These are phyloP conservation scores for Penicillium canescens DNA, from an alignment of 495 filamentous ascomycete species.

Conservation along the genomic window DNA sequence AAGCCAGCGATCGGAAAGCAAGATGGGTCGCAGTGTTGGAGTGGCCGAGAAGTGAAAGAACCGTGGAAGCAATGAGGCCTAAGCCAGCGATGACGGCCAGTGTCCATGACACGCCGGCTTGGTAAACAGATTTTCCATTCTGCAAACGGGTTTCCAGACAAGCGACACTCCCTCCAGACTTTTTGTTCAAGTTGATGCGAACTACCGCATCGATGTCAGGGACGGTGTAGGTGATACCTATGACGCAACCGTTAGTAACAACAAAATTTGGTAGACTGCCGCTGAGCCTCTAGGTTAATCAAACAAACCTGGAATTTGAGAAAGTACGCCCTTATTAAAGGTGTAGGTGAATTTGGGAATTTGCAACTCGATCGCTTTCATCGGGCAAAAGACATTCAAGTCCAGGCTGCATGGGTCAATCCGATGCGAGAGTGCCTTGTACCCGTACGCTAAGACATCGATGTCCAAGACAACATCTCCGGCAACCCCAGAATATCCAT, in stretches of 20 bases:
- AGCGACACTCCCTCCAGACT: slow-evolving; percentile 62
- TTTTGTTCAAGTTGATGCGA: slow-evolving; percentile 70
- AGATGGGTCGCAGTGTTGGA: slow-evolving; percentile 95
- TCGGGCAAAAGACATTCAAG: slow-evolving; percentile 73
- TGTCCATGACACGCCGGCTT: slow-evolving; percentile 83
- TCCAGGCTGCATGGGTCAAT: slow-evolving; percentile 69
- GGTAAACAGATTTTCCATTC: slow-evolving; percentile 89
- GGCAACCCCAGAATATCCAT: slow-evolving; percentile 70
- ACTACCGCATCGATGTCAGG: slow-evolving; percentile 90
- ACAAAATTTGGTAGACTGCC: not conserved
- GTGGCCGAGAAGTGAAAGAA: slow-evolving; percentile 78
- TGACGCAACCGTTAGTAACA: slow-evolving; percentile 7
- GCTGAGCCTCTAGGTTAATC: too few species aligned
- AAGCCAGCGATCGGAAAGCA: slow-evolving; percentile 85
- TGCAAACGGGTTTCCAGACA: slow-evolving; percentile 87
- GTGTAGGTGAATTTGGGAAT: slow-evolving; percentile 9
- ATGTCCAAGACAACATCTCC: slow-evolving; percentile 74
- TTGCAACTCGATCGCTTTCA: slow-evolving; percentile 50
- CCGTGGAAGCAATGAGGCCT: slow-evolving; percentile 74
- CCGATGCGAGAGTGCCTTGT: slow-evolving; percentile 54
- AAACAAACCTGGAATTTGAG: slow-evolving; percentile 2
- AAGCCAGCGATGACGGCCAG: slow-evolving; percentile 82
- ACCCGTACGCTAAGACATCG: slow-evolving; percentile 73
- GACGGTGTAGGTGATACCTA: slow-evolving; percentile 78
- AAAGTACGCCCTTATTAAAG: not conserved